Base-by-base conservation (phyloP, 257 asterid genomes). In the Penstemon eatonii region DNA sequence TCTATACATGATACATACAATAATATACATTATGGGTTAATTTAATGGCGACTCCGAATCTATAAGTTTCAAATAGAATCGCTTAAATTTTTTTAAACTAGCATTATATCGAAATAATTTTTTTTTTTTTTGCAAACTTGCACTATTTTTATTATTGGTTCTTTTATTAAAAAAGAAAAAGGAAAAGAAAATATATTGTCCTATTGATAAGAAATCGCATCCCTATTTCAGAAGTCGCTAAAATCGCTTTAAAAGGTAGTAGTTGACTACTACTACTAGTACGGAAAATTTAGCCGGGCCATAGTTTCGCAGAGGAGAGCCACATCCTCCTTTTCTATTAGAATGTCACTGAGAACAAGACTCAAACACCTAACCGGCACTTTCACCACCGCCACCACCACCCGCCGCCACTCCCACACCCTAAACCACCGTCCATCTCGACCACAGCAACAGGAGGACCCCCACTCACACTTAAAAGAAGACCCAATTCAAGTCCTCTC, bases 401-500 rank as follows among this genome's bases (percentile, higher is more conserved):
- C 51, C 68, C 77, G 80, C 63, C 76, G 53, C 76, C 60, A 69
- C 69, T 70, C 73, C 66, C 67, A 63, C 74, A 67, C 15, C 67
- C 51, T 50, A 2, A 41, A 54, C 76, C 76, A 46, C 74, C 76
- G 72, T 12, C 63, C 74, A 3, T 46, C 25, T 19, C 71, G 69
- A 1, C 63, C 79, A 2, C 67, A 70, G 66, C 74, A 55, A 50
- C 82, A 73, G 47, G 89, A 73, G 43, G 92, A 87, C 60, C 89
- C 92, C 0, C 53, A 85, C 65, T 57, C 86, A 42, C 88, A 82
- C 2, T 84, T 93, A 58, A 93, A 86, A 61, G 89, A 93, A 73
- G 96, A 90, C 49, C 97, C 99, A 0, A 56, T 93, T 55, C 84
- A 87, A 75, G 78, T 85, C 41, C 86, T 93, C 0, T 86, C 96